These are phyloP conservation scores for Penicillium crustosum DNA, from an alignment of 2,329 filamentous ascomycete genomes.

Conservation along the genomic window DNA sequence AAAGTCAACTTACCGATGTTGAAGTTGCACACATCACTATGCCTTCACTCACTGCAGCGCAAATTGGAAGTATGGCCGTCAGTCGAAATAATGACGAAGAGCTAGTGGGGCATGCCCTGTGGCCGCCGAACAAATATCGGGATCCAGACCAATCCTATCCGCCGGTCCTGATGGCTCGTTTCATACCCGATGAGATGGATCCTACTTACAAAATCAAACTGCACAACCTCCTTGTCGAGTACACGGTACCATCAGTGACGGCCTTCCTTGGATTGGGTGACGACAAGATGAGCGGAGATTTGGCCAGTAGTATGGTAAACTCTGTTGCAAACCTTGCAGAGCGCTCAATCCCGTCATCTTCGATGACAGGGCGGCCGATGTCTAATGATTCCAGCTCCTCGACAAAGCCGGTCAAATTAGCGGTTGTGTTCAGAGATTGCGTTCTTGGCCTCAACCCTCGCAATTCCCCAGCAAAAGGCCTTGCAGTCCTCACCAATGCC, in stretches of 20 bases:
- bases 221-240: conserved; percentile 82
- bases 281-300: conserved; percentile 67
- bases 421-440: conserved; percentile 74
- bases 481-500: conserved; percentile 76
- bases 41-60: conserved; percentile 78
- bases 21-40: conserved; percentile 80
- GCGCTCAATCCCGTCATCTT: conserved; percentile 14
- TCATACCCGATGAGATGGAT: conserved; percentile 93
- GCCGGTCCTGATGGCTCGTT: conserved; percentile 79
- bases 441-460: conserved; percentile 82
- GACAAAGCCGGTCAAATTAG: conserved; percentile 54
- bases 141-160: conserved; percentile 19
- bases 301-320: conserved; percentile 72
- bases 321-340: conserved; percentile 77
- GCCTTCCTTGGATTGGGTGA: conserved; percentile 71
- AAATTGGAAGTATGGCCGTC: conserved; percentile 63
- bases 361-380: conserved; percentile 16
- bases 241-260: conserved; percentile 79
- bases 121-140: conserved; percentile 29
- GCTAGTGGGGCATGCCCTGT: conserved; percentile 64
- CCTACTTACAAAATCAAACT: conserved; percentile 86
- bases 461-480: conserved; percentile 69
- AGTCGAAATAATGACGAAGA: conserved; percentile 68
- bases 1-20: conserved; percentile 59
- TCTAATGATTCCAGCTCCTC: conserved; percentile 24